phyloP scores from a whole-genome alignment of 345 rosid genomes.

The Eutrema heterophyllum region DNA sequence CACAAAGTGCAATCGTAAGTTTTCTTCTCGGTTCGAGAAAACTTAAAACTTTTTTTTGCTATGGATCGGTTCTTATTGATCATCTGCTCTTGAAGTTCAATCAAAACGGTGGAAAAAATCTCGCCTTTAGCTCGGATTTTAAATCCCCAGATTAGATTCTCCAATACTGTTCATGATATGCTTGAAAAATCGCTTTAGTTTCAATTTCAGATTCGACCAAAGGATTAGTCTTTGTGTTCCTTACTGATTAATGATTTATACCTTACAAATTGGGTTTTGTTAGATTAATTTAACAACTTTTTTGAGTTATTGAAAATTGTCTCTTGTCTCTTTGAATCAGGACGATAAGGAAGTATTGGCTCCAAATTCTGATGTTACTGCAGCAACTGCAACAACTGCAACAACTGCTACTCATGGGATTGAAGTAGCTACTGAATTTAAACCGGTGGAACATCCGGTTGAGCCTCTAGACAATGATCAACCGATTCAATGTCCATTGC shows the following conservation, averaged over 20 bases:
- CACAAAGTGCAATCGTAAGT: slow-evolving; percentile 83
- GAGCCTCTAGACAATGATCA: slow-evolving; percentile 80
- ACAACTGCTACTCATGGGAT: slow-evolving; percentile 74
- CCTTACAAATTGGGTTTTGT: not conserved
- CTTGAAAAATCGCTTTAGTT: not conserved
- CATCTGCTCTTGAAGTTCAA: not conserved
- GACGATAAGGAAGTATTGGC: slow-evolving; percentile 64
- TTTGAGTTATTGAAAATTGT: not conserved
- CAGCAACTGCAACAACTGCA: slow-evolving; percentile 32
- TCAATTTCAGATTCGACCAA: slow-evolving; percentile 8
- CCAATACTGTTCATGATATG: not conserved
- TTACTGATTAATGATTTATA: not conserved
- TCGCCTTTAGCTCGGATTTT: slow-evolving; percentile 5
- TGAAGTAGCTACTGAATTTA: slow-evolving; percentile 76
- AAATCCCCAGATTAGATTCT: not conserved
- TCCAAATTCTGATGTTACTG: slow-evolving; percentile 42
- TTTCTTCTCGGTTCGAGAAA: not conserved
- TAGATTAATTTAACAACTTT: not conserved
- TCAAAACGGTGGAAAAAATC: not conserved
- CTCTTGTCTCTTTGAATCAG: slow-evolving; percentile 31
- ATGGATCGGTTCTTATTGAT: not conserved
- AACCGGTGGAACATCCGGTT: slow-evolving; percentile 85
- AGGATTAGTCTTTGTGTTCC: not conserved
- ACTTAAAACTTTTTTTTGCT: not conserved
- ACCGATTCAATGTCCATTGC: slow-evolving; percentile 82